A percentile compares a stretch with the other conserved stretches of the same genome.
phyloP scores from a whole-genome alignment of 192 early-diverging fungal genomes.

The Gryganskiella cystojenkinii region DNA sequence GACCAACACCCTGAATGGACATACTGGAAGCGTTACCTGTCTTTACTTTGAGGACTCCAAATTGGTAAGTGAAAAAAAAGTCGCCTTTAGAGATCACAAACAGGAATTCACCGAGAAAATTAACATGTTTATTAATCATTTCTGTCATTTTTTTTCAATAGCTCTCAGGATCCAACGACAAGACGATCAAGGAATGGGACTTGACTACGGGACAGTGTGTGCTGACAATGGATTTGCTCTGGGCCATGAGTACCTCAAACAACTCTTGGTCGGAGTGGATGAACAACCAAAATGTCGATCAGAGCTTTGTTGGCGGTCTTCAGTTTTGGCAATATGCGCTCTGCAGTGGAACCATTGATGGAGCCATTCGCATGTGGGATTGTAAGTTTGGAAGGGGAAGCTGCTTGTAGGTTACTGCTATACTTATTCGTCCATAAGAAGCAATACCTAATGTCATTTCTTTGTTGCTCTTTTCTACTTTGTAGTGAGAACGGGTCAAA shows the following conservation, averaged over 20 bases:
- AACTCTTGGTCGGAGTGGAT: conserved; percentile 46
- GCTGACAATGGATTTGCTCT: conserved; percentile 74
- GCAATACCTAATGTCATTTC: background rate
- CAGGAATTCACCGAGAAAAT: too few relatives aligned
- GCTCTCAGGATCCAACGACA: conserved; percentile 80
- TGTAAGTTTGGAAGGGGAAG: conserved; percentile 48
- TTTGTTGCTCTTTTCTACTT: background rate
- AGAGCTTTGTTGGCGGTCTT: conserved; percentile 73
- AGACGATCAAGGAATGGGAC: conserved; percentile 85
- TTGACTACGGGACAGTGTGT: conserved; percentile 71
- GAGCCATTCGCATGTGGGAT: conserved; percentile 83
- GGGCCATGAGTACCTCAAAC: conserved; percentile 65
- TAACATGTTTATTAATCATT: background rate
- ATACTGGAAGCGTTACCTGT: conserved; percentile 58
- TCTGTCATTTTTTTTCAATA: conserved; percentile 50
- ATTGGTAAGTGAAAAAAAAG: conserved; percentile 51
- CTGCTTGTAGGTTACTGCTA: background rate
- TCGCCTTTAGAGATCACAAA: background rate
- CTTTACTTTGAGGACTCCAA: conserved; percentile 65
- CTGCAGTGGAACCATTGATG: conserved; percentile 82
- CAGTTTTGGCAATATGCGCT: conserved; percentile 82
- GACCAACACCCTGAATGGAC: conserved; percentile 56
- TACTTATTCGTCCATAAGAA: background rate
- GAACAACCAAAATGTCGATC: conserved; percentile 17
- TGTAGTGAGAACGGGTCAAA: conserved; percentile 75